Evolutionary conservation across 495 filamentous ascomycete genomes (phyloP), one percentile per base, ranked within the genome.

Genomic region (Xanthoparmelia taractica): DNA sequence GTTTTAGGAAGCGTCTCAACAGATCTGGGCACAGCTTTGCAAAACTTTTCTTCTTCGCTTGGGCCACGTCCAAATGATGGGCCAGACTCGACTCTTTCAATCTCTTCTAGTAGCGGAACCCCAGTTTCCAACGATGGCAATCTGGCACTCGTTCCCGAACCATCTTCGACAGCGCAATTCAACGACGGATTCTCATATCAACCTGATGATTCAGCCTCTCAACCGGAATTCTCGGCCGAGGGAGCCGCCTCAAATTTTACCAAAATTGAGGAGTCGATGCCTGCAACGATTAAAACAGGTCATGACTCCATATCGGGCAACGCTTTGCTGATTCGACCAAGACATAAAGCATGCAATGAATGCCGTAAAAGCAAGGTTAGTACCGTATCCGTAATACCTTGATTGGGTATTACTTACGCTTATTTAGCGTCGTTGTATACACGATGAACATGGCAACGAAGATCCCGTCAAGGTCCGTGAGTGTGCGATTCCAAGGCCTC

Each of bases 291-390:
- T 8, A 36, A 34, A 13, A 37, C 36, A 17, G 34, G 57, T 15
- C 48, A 60, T 40, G 63, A 59, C 1, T 50, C 52, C 23, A 36
- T 58, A 23, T 60, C 52, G 10, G 43, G 41, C 27, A 63, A 47
- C 50, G 33, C 47, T 73, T 71, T 41, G 33, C 59, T 12, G 71
- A 68, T 58, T 64, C 73, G 57, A 72, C 73, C 59, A 82, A 85
- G 71, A 81, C 84, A 76, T 65, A 86, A 85, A 68, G 85, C 85
- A 15, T 87, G 85, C 66, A 79, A 82, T 63, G 83, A 86, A 63
- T 87, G 85, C 68, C 82, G 85, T 25, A 87, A 83, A 70, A 85
- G 83, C 77, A 87, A 87, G 81, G 85, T 86, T 65, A 68, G 75
- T 67, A 68, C 18, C 33, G 54, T 45, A 31, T 18, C 18, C 63